phyloP scores from a whole-genome alignment of 306 rosid species.

The Cucurbita moschata region DNA sequence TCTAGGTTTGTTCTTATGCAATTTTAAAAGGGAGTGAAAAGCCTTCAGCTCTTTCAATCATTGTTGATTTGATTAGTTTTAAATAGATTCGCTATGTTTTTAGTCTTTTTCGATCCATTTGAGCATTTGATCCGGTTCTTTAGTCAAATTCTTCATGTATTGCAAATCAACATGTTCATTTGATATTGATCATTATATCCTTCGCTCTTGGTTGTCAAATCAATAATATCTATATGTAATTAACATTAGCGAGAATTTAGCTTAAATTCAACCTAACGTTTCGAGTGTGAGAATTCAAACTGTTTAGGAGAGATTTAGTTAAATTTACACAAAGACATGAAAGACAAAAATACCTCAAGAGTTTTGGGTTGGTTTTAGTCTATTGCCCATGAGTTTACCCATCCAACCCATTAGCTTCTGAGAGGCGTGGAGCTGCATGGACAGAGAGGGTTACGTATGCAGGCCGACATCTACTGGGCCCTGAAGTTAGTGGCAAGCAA shows the following conservation, averaged over 20 bases:
- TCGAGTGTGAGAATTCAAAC: not conserved
- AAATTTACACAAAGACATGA: not conserved
- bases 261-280: too few relatives aligned
- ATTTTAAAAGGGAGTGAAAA: not conserved
- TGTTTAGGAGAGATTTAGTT: too few relatives aligned
- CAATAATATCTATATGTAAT: too few relatives aligned
- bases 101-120: not conserved
- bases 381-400: not conserved
- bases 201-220: too few relatives aligned
- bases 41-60: not conserved
- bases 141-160: not conserved
- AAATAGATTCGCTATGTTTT: not conserved
- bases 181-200: too few relatives aligned
- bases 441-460: not conserved
- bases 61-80: not conserved
- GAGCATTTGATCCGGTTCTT: not conserved
- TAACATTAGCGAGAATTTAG: not conserved
- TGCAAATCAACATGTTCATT: not conserved
- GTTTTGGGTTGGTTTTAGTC: not conserved
- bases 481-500: not conserved
- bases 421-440: not conserved
- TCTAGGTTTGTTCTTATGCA: not conserved
- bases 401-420: not conserved
- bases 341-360: not conserved
- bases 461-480: not conserved